Evolutionary conservation across 2,329 filamentous ascomycete species (phyloP).

Genomic region (Ophiostoma novo-ulmi): DNA sequence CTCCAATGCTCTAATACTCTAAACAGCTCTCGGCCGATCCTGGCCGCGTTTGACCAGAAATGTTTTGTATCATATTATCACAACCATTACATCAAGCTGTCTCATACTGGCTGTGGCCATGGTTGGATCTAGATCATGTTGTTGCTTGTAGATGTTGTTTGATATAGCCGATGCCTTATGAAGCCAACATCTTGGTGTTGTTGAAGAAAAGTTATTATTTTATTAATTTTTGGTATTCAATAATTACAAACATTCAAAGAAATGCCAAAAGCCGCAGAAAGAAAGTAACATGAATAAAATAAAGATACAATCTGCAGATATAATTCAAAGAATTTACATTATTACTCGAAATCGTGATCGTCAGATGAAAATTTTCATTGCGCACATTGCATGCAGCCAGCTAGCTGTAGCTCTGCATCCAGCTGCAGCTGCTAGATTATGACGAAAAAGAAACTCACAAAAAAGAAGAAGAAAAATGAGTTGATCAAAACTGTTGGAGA

Average conservation of each 20-base stretch:
- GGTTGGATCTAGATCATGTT: background rate
- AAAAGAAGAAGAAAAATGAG: background rate
- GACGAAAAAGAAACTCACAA: background rate
- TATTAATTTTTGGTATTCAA: background rate
- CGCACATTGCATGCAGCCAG: background rate
- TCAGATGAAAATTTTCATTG: background rate
- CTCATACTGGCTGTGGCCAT: background rate
- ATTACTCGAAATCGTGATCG: background rate
- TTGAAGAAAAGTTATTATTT: background rate
- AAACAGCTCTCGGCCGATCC: background rate
- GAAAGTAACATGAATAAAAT: too few species aligned
- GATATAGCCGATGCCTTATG: too few species aligned
- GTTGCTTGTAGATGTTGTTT: background rate
- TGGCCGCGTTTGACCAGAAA: background rate
- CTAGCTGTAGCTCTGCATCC: background rate
- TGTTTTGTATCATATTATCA: background rate
- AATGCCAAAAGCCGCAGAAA: too few species aligned
- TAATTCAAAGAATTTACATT: background rate
- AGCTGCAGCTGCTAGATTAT: background rate
- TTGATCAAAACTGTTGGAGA: background rate
- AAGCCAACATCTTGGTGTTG: too few species aligned
- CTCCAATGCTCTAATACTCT: background rate
- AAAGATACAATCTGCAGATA: too few species aligned
- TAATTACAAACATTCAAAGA: too few species aligned
- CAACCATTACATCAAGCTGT: background rate